Base-by-base conservation (phyloP, 768 basidiomycete genomes). In the Galerina sulciceps region DNA sequence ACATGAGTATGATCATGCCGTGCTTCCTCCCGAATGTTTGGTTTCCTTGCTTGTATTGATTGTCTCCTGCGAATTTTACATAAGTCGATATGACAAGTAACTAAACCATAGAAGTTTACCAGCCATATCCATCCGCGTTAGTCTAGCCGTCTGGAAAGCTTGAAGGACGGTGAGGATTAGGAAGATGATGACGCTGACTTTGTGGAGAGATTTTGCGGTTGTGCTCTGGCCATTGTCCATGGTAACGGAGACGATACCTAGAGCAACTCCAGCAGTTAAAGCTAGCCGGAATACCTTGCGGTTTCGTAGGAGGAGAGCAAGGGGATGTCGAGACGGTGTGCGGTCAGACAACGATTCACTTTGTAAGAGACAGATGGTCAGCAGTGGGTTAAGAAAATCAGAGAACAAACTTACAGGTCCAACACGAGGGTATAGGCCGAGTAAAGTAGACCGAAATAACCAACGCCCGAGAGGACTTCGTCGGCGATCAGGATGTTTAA, bases 361-460 rank as follows among this genome's bases (percentile, higher is more conserved):
- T 40, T 11, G 17, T 35, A 26, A 40, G 2, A 55, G 22, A 4
- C 11, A 18, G 41, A 23, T 31, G 26, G 26, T 31, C 26, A 31
- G 26, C 26, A 31, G 26, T 4, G 8, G 26, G 26, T 17, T 36
- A 34, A 18, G 4, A 51, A 38, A 45, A 22, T 8, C 26, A 42
- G 9, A 41, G 14, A 36, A 20, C 13, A 34, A 15, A 55, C 69
- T 37, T 55, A 81, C 81, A 78, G 67, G 54, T 81, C 78, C 14
- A 78, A 59, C 6, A 79, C 75, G 2, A 81, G 70, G 0, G 71
- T 76, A 51, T 79, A 81, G 0, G 76, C 70, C 1, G 78, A 75
- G 48, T 75, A 78, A 13, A 82, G 61, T 6, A 82, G 63, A n/a
- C 74, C 76, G 40, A 79, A 75, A 63, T 78, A 81, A 3, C 80